Percentiles rank a stretch among this genome's conserved stretches.
These are phyloP conservation scores for Castanea mollissima DNA, from an alignment of 306 rosid species.

Conservation along the genomic window DNA sequence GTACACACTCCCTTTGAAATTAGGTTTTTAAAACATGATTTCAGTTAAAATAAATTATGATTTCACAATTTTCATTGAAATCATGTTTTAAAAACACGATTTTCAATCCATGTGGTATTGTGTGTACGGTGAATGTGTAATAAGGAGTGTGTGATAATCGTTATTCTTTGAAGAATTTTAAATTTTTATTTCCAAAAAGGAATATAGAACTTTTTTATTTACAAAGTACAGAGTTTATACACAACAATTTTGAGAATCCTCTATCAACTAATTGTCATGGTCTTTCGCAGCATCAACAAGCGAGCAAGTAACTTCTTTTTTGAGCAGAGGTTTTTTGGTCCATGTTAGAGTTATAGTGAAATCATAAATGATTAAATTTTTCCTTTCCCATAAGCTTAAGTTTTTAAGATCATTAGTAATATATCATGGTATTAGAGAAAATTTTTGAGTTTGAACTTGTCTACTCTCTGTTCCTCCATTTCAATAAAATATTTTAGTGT, in stretches of 20 bases:
- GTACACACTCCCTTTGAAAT: too few relatives aligned
- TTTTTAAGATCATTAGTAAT: background rate
- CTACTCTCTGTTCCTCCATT: background rate
- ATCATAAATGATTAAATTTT: background rate
- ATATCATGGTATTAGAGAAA: background rate
- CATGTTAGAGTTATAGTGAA: background rate
- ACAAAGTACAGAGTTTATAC: background rate
- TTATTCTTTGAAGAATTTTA: too few relatives aligned
- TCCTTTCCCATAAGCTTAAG: background rate
- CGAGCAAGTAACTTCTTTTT: background rate
- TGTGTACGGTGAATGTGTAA: too few relatives aligned
- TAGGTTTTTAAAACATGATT: too few relatives aligned
- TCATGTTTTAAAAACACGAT: background rate
- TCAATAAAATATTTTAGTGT: background rate
- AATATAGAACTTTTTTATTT: background rate
- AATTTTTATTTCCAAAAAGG: too few relatives aligned
- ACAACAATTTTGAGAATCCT: background rate
- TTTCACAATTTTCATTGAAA: background rate
- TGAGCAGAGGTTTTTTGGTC: background rate
- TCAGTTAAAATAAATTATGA: too few relatives aligned
- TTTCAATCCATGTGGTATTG: too few relatives aligned
- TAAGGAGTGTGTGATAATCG: too few relatives aligned
- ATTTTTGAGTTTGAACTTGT: background rate
- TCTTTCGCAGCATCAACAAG: background rate
- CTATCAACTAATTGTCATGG: background rate